Conservation (phyloP, 2,329 filamentous ascomycete genomes). For the Phyllosticta citriasiana region DNA sequence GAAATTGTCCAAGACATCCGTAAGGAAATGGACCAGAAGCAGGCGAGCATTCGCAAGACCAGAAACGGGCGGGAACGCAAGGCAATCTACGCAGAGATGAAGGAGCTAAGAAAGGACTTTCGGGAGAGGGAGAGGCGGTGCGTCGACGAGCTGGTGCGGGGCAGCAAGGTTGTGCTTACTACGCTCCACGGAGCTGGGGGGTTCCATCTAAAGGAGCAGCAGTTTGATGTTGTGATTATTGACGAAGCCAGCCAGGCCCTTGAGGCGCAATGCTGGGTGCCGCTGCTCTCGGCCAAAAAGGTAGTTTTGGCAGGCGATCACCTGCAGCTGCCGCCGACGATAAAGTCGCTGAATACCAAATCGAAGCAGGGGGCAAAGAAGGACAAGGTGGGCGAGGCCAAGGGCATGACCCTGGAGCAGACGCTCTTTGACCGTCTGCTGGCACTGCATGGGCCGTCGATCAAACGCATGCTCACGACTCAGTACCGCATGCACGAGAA, state of each 20-base stretch:
- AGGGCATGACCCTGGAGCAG: slow-evolving; percentile 60
- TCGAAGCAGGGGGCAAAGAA: slow-evolving; percentile 20
- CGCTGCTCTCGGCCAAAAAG: slow-evolving; percentile 67
- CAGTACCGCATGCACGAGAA: slow-evolving; percentile 97
- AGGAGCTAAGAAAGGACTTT: slow-evolving; percentile 78
- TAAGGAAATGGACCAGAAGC: slow-evolving; percentile 85
- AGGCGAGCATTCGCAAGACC: slow-evolving; percentile 80
- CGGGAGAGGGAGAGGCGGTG: slow-evolving; percentile 75
- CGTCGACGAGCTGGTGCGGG: slow-evolving; percentile 61
- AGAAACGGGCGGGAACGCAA: slow-evolving; percentile 68
- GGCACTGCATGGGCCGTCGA: slow-evolving; percentile 63
- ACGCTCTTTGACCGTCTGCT: slow-evolving; percentile 89
- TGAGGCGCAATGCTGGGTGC: slow-evolving; percentile 95
- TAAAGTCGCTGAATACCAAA: slow-evolving; percentile 60
- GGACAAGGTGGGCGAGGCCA: slow-evolving; percentile 12
- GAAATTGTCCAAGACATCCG: slow-evolving; percentile 83
- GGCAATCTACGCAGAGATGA: slow-evolving; percentile 76
- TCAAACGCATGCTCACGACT: slow-evolving; percentile 92
- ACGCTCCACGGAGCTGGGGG: slow-evolving; percentile 90
- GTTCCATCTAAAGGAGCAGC: slow-evolving; percentile 65
- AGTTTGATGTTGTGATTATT: slow-evolving; percentile 89
- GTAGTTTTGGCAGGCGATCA: slow-evolving; percentile 90
- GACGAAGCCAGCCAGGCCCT: slow-evolving; percentile 94
- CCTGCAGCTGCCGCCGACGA: slow-evolving; percentile 84
- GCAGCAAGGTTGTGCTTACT: slow-evolving; percentile 79